Evolutionary conservation across 257 asterid species (phyloP), one percentile per base, ranked within the genome.

Genomic region (Ballota nigra): DNA sequence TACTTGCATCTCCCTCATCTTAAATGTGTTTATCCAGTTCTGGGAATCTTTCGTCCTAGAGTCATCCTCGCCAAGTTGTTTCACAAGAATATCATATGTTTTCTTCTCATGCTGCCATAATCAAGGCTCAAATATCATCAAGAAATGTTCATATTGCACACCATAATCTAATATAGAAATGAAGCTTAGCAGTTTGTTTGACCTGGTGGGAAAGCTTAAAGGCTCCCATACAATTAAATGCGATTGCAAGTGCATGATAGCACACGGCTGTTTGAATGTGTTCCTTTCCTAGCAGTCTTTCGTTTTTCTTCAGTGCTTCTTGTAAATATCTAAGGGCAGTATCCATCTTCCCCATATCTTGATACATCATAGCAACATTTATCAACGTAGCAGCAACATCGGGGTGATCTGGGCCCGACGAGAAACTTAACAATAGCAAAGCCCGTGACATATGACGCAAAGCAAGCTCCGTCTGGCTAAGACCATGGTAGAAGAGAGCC

Each of bases 231-330:
- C 88, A 89, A 76, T 95, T 92, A 61, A 86, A 92, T 15, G 97
- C 96, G 68, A 95, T 92, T 26, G 99, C 97, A 76, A 95, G 63
- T 66, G 99, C 98, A 84, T 95, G 99, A 84, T 92, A 89, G 82
- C 98, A 91, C n/a, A 89, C 97, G 26, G 99, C 99, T 66, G 99
- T 95, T 81, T 92, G 99, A 81, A 92, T 92, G 66, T 95, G 98
- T 68, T 89, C 98, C 83, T 86, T 87, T 69, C 99, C 99, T 13
- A 95, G 77, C 69, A 95, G 86, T 64, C 92, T 84, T 77, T 89
- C 89, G 40, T 92, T 95, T 87, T 86, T 91, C 36, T 89, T 88
- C 88, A 91, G 77, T 45, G 99, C 99, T 82, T 89, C 97, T 84
- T 94, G 97, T 63, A 94, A 78, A 75, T 91, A 94, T 70, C 97